Base-by-base conservation (phyloP, 1,284 basidiomycete species). In the Malassezia slooffiae region DNA sequence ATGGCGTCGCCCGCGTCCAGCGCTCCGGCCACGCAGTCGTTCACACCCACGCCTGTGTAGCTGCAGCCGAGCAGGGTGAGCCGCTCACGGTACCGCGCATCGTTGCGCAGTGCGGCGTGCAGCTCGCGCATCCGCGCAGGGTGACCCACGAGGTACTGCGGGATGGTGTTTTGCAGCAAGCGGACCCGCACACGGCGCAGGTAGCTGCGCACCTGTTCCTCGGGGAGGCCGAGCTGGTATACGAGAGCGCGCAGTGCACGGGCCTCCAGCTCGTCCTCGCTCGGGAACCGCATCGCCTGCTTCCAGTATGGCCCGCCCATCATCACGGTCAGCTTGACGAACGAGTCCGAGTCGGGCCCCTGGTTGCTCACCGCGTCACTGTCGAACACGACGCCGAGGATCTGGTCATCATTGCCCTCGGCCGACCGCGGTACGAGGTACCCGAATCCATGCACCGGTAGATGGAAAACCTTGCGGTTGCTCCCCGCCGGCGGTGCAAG, bases 11-110 rank as follows among this genome's bases (percentile, higher is more conserved):
- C 32, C 6, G 41, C 41, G 19, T 48, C 46, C 31, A 48, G 33
- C 10, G 46, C 36, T 10, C 17, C 41, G 2, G 62, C 59, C 1
- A 91, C 77, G 67, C 87, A 90, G 63, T 95, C 90, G 13, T 84
- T 85, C 4, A 95, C 77, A 46, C 88, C 89, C 1, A 91, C 85
- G 1, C 88, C 90, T 0, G 78, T 80, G 23, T 89, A 85, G 9
- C 86, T 86, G 4, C 86, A 84, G 1, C 91, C 91, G 1, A 85
- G 74, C 1, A 95, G 75, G 31, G 80, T 80, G 50, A 93, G 62
- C 49, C 75, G 74, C 4, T 77, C 78, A 0, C 70, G 71, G 78
- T 80, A 10, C 71, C 67, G 9, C 57, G 62, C 17, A 38, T 47
- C 22, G 9, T 35, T 27, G 8, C 31, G 15, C 16, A 85, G 68